These are phyloP conservation scores for Myriosclerotinia curreyana DNA, from an alignment of 2,329 filamentous ascomycete genomes.

Conservation along the genomic window DNA sequence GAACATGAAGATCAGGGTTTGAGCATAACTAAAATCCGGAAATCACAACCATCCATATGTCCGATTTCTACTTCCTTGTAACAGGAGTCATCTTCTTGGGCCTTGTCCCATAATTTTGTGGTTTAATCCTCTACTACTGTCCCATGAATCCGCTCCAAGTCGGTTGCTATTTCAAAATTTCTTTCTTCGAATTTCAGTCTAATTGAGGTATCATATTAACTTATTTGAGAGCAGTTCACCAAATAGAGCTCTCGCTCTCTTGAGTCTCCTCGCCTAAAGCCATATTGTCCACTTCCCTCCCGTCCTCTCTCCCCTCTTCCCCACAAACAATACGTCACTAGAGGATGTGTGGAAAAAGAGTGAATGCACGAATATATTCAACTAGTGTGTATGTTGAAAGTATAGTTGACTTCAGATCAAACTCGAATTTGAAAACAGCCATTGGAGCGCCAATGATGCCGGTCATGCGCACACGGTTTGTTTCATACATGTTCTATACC, in stretches of 20 bases:
- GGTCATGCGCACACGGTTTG: neutral
- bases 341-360: neutral
- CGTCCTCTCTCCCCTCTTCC: neutral
- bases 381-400: neutral
- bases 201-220: neutral
- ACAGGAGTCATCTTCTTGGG: neutral
- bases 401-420: neutral
- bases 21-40: neutral
- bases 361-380: neutral
- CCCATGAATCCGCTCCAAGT: neutral
- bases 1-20: neutral
- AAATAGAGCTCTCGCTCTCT: neutral
- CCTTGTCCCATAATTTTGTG: neutral
- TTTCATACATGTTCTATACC: neutral
- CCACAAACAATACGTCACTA: neutral
- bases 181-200: neutral
- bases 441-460: neutral
- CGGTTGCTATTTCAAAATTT: neutral
- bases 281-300: neutral
- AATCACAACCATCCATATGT: neutral
- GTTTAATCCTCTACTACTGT: neutral
- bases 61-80: too few relatives aligned
- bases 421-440: neutral
- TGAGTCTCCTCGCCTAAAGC: neutral
- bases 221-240: neutral